Evolutionary conservation across 495 filamentous ascomycete species (phyloP).

Genomic region (Penicillium egyptiacum): DNA sequence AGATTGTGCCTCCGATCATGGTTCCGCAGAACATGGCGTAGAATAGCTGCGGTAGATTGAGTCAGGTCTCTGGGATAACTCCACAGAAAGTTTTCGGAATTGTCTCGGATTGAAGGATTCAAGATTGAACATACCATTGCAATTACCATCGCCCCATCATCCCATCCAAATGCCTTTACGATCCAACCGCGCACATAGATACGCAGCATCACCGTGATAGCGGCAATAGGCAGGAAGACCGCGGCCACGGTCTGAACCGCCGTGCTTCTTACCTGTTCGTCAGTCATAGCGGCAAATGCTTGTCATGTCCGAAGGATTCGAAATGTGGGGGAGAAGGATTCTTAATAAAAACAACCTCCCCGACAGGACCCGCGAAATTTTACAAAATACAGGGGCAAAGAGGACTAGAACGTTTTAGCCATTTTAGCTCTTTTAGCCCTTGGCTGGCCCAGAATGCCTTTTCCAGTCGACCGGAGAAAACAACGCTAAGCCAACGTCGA

Average conservation of each 20-base stretch:
- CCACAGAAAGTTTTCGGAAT: background rate
- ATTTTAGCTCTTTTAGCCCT: background rate
- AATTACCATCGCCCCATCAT: constrained; percentile 43
- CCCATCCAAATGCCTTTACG: constrained; percentile 46
- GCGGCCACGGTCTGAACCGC: constrained; percentile 39
- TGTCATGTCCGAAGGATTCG: background rate
- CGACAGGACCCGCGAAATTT: background rate
- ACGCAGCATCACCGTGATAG: constrained; percentile 38
- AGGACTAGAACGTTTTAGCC: constrained; percentile 2
- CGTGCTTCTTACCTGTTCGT: constrained; percentile 28
- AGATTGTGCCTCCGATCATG: constrained; percentile 42
- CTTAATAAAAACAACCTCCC: constrained; percentile 1
- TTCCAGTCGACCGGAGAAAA: background rate
- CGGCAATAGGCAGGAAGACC: constrained; percentile 39
- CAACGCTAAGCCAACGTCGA: background rate
- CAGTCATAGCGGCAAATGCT: constrained; percentile 12
- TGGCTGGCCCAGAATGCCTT: background rate
- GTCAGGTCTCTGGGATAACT: background rate
- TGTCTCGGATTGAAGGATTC: background rate
- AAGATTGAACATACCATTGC: constrained; percentile 30
- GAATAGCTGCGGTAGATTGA: constrained; percentile 25
- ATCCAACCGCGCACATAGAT: constrained; percentile 44
- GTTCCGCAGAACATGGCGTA: constrained; percentile 40
- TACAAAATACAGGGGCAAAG: background rate
- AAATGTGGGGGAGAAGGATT: constrained; percentile 10